These are phyloP conservation scores for Pseudozyma flocculosa DNA, from an alignment of 1,284 basidiomycete genomes.

Conservation along the genomic window DNA sequence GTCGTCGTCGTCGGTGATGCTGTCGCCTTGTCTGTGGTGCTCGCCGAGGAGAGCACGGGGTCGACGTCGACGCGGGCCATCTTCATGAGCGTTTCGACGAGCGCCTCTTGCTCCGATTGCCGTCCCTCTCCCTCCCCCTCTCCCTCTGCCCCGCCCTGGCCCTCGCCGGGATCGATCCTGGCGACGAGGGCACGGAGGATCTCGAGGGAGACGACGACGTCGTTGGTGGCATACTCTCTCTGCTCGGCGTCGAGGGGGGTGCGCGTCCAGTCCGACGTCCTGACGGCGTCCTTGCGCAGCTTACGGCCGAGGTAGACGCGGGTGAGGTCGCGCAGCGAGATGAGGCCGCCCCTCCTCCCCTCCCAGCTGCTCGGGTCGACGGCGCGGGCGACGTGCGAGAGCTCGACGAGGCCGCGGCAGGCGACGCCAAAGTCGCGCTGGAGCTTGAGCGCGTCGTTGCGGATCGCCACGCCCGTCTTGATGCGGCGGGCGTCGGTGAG, in stretches of 20 bases:
- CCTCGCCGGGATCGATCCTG: constrained; percentile 8
- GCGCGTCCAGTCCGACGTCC: constrained; percentile 37
- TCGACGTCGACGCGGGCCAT: constrained; percentile 1
- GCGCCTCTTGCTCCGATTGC: neutral
- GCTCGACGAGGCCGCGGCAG: constrained; percentile 32
- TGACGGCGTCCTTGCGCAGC: constrained; percentile 35
- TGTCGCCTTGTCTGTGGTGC: neutral
- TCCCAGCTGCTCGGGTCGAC: constrained; percentile 31
- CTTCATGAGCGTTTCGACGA: constrained; percentile 9
- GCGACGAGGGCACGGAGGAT: constrained; percentile 24
- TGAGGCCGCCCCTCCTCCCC: constrained; percentile 12
- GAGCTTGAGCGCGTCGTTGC: constrained; percentile 40
- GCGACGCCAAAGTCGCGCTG: constrained; percentile 39
- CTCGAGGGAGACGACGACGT: constrained; percentile 44
- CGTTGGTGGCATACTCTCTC: constrained; percentile 47
- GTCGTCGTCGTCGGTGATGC: constrained; percentile 9
- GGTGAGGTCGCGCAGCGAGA: constrained; percentile 41
- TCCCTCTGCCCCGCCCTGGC: neutral
- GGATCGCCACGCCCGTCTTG: constrained; percentile 47
- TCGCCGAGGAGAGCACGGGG: neutral
- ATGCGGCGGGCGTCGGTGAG: constrained; percentile 25
- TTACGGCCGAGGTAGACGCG: constrained; percentile 31
- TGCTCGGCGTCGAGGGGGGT: constrained; percentile 23
- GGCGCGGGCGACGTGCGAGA: constrained; percentile 27
- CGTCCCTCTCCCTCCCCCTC: neutral